These are phyloP conservation scores for Collybia nuda DNA, from an alignment of 768 basidiomycete genomes.

Conservation along the genomic window DNA sequence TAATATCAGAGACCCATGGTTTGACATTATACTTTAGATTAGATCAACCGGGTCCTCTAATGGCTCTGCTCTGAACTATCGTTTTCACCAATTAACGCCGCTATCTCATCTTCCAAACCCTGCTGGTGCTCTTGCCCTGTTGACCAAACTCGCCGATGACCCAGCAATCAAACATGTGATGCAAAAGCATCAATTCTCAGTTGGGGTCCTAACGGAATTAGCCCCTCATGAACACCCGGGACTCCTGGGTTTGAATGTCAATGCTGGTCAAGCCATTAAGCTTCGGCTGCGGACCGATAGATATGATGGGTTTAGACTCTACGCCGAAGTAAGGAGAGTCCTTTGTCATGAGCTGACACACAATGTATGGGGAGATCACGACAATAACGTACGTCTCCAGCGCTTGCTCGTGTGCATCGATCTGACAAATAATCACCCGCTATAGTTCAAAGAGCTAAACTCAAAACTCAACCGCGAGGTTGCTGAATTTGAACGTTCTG, in stretches of 20 bases:
- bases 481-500: constrained; percentile 59
- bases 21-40: constrained; percentile 33
- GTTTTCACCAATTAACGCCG: constrained; percentile 65
- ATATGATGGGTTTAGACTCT: constrained; percentile 72
- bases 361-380: constrained; percentile 73
- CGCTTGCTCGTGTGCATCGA: not conserved
- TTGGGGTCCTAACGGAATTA: constrained; percentile 72
- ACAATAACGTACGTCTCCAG: constrained; percentile 59
- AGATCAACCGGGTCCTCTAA: constrained; percentile 52
- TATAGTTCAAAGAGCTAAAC: constrained; percentile 74
- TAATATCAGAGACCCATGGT: not conserved
- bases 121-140: constrained; percentile 48
- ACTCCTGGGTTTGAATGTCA: constrained; percentile 68
- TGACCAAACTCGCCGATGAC: constrained; percentile 64
- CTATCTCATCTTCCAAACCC: constrained; percentile 67
- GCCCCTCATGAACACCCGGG: constrained; percentile 76
- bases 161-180: constrained; percentile 71
- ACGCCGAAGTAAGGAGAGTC: constrained; percentile 62
- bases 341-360: constrained; percentile 79
- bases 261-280: constrained; percentile 62
- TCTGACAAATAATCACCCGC: not conserved
- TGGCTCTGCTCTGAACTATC: constrained; percentile 41
- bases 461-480: constrained; percentile 75
- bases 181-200: constrained; percentile 66
- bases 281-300: constrained; percentile 66